Evolutionary conservation across 495 filamentous ascomycete genomes (phyloP), one percentile per base, ranked within the genome.

Genomic region (Penicillium mononematosum): DNA sequence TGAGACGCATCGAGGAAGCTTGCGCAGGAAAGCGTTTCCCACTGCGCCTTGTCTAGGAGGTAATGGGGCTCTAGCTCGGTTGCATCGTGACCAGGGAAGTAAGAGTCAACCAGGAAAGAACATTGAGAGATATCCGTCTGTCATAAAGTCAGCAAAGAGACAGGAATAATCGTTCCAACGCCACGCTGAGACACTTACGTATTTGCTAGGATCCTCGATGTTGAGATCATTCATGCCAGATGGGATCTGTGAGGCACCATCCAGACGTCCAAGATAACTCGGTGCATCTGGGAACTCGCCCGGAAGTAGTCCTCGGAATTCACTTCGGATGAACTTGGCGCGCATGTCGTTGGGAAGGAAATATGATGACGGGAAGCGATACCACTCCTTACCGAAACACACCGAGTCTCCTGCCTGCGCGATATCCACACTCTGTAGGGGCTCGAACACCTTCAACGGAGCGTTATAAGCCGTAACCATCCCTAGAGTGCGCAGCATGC

Each of bases 351-450:
- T 70, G 0, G 95, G 95, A 1, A 99, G 78, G 69, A 92, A 90
- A 74, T 92, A 98, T 5, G 90, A 92, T 14, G 89, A 92, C 11
- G 95, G 95, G 66, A 96, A 99, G 46, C 95, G 89, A 68, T 99
- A 97, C 95, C 95, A 99, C 69, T 99, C 95, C 69, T 97, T 98
- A 42, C 88, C 92, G 45, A 96, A 81, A 71, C 95, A 99, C 5
- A 99, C 83, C 27, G 76, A 84, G 44, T 86, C 86, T n/a, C 85
- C 86, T 3, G 70, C 66, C 4, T 76, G 68, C 8, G 77, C 76
- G 6, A 86, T 53, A 17, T 74, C 79, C 22, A 69, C 63, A 19
- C 70, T 58, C 44, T 84, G 79, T 27, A 84, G 70, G 0, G 83
- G 75, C 27, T 73, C 73, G 63, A 96, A 95, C 8, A 98, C 73